Evolutionary conservation across 1,284 basidiomycete species (phyloP).

Genomic region (Neolentinus lepideus): DNA sequence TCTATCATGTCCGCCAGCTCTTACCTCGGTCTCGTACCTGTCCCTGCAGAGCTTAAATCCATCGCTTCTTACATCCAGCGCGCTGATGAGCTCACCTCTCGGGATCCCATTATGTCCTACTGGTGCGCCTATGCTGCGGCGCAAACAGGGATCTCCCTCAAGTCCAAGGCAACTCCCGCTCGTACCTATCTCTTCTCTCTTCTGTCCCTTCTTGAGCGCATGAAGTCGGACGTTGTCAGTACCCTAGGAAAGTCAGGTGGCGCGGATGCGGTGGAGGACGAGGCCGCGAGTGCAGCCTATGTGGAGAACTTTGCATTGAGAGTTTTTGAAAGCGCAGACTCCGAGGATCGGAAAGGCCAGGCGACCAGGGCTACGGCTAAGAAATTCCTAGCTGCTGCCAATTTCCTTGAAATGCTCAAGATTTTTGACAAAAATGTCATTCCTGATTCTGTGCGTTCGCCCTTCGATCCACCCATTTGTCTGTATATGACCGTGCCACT

Average conservation of each 20-base stretch:
- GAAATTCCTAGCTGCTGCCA: slow-evolving; percentile 83
- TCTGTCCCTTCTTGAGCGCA: slow-evolving; percentile 73
- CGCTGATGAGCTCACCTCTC: slow-evolving; percentile 75
- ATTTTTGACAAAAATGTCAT: slow-evolving; percentile 61
- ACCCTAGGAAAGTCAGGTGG: slow-evolving; percentile 24
- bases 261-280: slow-evolving; percentile 81
- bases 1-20: slow-evolving; percentile 1
- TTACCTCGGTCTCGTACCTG: slow-evolving; percentile 43
- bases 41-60: slow-evolving; percentile 53
- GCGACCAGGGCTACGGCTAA: slow-evolving; percentile 80
- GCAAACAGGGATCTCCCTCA: slow-evolving; percentile 74
- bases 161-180: slow-evolving; percentile 51
- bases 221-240: slow-evolving; percentile 60
- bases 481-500: slow-evolving; percentile 2
- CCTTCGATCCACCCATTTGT: slow-evolving; percentile 1
- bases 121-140: slow-evolving; percentile 96
- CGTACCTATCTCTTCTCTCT: slow-evolving; percentile 70
- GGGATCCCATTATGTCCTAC: slow-evolving; percentile 86
- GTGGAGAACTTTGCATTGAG: slow-evolving; percentile 92
- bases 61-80: slow-evolving; percentile 82
- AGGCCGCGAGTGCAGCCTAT: slow-evolving; percentile 79
- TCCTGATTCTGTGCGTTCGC: slow-evolving; percentile 34
- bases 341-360: slow-evolving; percentile 76
- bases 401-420: slow-evolving; percentile 79
- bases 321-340: slow-evolving; percentile 86